Evolutionary conservation across 768 basidiomycete genomes (phyloP).

Genomic region (Collybia nuda): DNA sequence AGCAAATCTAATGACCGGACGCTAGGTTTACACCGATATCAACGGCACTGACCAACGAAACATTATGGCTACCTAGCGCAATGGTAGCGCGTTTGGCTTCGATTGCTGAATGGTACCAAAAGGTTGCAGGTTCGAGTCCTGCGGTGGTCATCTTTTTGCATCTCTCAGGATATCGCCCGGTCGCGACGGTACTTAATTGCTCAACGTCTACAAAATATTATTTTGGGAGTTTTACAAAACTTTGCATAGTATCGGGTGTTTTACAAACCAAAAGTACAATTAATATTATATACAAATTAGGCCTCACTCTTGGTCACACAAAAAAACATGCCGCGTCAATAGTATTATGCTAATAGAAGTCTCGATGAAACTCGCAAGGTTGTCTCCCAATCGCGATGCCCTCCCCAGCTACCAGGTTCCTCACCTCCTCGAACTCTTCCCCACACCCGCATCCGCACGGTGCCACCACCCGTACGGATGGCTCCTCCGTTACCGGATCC

Average conservation of each 20-base stretch:
- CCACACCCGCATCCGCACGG: slow-evolving; percentile 32
- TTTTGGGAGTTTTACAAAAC: not conserved
- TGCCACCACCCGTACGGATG: slow-evolving; percentile 44
- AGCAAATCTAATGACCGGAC: not conserved
- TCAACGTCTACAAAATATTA: not conserved
- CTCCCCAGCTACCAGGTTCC: slow-evolving; percentile 37
- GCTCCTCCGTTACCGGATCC: slow-evolving; percentile 57
- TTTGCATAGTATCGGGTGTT: no score
- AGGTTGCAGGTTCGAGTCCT: slow-evolving; percentile 98
- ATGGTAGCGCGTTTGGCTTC: slow-evolving; percentile 97
- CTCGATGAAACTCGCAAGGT: slow-evolving; percentile 63
- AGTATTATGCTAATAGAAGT: slow-evolving; percentile 9
- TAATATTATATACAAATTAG: not conserved
- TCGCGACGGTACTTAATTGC: not conserved
- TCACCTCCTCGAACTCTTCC: slow-evolving; percentile 25
- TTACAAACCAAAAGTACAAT: not conserved
- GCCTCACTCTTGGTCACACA: not conserved
- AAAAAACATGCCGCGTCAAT: no score
- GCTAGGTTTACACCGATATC: no score
- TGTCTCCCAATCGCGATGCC: slow-evolving; percentile 59
- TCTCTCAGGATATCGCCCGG: no score
- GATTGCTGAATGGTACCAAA: slow-evolving; percentile 77
- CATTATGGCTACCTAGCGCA: slow-evolving; percentile 75
- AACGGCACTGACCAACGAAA: no score
- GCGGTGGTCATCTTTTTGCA: slow-evolving; percentile 65